These are phyloP conservation scores for Leccinum insolens DNA, from an alignment of 1,284 basidiomycete genomes.

Conservation along the genomic window DNA sequence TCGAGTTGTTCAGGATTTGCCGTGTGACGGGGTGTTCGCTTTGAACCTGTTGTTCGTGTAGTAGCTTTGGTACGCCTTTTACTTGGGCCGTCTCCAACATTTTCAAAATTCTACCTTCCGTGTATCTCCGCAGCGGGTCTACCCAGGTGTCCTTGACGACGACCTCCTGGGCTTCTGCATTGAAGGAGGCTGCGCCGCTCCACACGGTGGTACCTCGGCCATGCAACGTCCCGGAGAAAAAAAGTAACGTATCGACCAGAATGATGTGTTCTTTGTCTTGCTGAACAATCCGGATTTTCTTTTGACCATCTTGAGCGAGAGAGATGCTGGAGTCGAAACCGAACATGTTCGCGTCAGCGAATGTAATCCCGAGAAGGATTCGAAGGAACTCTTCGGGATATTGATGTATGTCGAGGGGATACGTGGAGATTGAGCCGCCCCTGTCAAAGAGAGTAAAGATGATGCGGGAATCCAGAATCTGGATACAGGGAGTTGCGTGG, in stretches of 20 bases:
- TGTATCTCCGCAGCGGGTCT: neutral
- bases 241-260: too few species aligned
- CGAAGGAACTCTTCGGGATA: neutral
- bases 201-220: too few species aligned
- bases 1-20: neutral
- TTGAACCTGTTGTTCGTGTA: slow-evolving; percentile 14
- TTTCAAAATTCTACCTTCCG: neutral
- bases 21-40: neutral
- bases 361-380: neutral
- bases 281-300: neutral
- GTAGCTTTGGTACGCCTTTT: neutral
- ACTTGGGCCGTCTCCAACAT: neutral
- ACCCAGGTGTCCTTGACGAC: neutral
- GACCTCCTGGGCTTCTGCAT: too few species aligned
- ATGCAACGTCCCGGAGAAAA: too few species aligned
- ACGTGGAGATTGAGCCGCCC: neutral
- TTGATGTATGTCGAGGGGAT: neutral
- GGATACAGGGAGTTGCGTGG: neutral
- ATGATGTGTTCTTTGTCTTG: neutral
- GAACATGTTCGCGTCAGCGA: neutral
- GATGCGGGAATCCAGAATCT: neutral
- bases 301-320: neutral
- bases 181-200: too few species aligned
- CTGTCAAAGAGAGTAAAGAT: neutral
- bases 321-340: neutral